Percentiles rank a stretch among this genome's conserved stretches.
Evolutionary conservation across 306 rosid species (phyloP).

Genomic region (Abrus pulchellus): DNA sequence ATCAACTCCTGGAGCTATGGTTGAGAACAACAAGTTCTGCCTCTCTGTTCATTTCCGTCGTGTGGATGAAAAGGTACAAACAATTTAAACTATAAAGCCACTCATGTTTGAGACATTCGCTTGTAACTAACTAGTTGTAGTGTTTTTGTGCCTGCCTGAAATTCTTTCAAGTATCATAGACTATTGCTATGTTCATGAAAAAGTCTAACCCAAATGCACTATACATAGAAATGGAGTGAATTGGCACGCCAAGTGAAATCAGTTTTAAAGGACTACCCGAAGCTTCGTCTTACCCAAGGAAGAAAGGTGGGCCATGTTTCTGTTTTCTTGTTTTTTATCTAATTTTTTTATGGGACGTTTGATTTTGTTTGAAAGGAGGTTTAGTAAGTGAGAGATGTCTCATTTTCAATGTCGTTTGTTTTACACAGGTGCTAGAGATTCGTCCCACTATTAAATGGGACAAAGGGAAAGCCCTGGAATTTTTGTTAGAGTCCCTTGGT

Average conservation of each 20-base stretch:
- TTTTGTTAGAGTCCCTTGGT: slow-evolving; percentile 87
- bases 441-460: slow-evolving; percentile 96
- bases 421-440: slow-evolving; percentile 77
- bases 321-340: neutral
- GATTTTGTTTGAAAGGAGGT: neutral
- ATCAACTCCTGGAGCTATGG: slow-evolving; percentile 74
- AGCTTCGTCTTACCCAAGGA: slow-evolving; percentile 82
- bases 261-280: slow-evolving; percentile 74
- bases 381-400: slow-evolving; percentile 23
- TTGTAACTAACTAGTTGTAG: neutral
- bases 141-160: neutral
- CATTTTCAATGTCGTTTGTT: slow-evolving; percentile 41
- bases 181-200: slow-evolving; percentile 2
- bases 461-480: slow-evolving; percentile 90
- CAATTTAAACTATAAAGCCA: neutral
- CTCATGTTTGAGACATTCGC: neutral
- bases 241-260: slow-evolving; percentile 74
- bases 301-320: slow-evolving; percentile 70
- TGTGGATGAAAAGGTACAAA: slow-evolving; percentile 81
- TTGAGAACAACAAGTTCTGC: slow-evolving; percentile 88
- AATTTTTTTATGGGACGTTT: neutral
- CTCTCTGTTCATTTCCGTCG: slow-evolving; percentile 87
- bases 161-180: neutral
- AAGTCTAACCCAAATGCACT: slow-evolving; percentile 36
- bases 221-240: slow-evolving; percentile 78